Evolutionary conservation across 345 rosid genomes (phyloP).

Genomic region (Raphanus raphanistrum): DNA sequence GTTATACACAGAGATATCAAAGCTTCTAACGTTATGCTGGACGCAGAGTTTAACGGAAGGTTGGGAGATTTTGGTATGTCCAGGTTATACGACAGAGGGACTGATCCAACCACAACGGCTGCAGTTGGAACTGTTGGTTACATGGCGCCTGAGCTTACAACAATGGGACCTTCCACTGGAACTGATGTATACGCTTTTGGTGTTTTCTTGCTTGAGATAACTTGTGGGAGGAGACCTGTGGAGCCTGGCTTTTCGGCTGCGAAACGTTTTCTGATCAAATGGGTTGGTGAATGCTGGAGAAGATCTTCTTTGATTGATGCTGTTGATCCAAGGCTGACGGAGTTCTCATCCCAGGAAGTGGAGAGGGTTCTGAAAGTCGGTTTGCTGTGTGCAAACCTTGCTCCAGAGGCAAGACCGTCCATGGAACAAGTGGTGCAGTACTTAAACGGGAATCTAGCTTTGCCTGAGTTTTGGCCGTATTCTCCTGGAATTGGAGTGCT

Average conservation of each 20-base stretch:
- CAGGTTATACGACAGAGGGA: constrained; percentile 69
- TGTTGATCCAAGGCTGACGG: constrained; percentile 42
- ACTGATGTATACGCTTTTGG: constrained; percentile 56
- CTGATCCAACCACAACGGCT: constrained; percentile 63
- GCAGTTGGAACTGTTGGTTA: constrained; percentile 84
- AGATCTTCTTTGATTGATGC: constrained; percentile 38
- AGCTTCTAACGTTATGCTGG: constrained; percentile 50
- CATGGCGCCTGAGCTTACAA: constrained; percentile 51
- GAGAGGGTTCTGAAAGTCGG: constrained; percentile 54
- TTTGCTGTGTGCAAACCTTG: constrained; percentile 42
- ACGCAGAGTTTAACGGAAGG: constrained; percentile 67
- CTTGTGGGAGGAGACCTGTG: constrained; percentile 68
- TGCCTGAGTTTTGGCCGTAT: constrained; percentile 37
- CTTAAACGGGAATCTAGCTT: constrained; percentile 34
- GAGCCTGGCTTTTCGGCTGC: constrained; percentile 43
- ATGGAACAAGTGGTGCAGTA: constrained; percentile 47
- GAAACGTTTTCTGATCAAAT: constrained; percentile 37
- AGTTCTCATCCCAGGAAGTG: constrained; percentile 38
- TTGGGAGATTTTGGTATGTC: constrained; percentile 97
- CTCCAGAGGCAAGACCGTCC: constrained; percentile 42
- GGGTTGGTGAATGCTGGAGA: constrained; percentile 44
- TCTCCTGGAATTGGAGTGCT: constrained; percentile 39
- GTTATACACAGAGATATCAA: constrained; percentile 58
- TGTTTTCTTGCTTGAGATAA: constrained; percentile 49
- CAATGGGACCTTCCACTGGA: constrained; percentile 43